Percentiles rank a stretch among this genome's conserved stretches.
These are phyloP conservation scores for Nidularia pulvinata DNA, from an alignment of 768 basidiomycete species.

Conservation along the genomic window DNA sequence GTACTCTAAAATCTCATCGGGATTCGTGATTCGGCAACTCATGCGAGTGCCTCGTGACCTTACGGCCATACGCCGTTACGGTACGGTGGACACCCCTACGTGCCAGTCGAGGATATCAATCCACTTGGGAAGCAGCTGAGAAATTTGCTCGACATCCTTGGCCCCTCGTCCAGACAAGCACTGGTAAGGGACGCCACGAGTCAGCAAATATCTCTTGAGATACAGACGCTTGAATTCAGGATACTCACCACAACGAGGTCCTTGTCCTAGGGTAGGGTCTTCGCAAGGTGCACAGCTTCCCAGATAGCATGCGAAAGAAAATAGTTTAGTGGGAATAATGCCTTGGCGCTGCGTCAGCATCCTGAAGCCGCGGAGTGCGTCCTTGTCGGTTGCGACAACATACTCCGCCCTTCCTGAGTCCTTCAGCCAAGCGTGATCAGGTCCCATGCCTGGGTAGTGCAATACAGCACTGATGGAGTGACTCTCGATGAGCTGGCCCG, in stretches of 20 bases:
- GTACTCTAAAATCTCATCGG: no score
- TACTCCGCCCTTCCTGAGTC: conserved; percentile 95
- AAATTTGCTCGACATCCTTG: conserved; percentile 98
- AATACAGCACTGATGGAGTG: conserved; percentile 97
- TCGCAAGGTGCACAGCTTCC: conserved; percentile 86
- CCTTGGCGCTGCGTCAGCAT: conserved; percentile 92
- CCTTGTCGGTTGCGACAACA: conserved; percentile 89
- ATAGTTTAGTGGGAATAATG: conserved; percentile 84
- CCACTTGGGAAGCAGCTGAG: conserved; percentile 94
- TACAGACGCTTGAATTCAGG: neutral
- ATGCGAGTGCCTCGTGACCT: no score
- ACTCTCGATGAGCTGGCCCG: conserved; percentile 95
- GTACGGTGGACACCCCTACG: no score
- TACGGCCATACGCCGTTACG: no score
- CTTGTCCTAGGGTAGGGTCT: conserved; percentile 77
- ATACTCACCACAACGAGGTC: conserved; percentile 88
- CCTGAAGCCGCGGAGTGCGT: conserved; percentile 91
- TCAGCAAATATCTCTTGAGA: neutral
- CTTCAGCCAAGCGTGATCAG: conserved; percentile 98
- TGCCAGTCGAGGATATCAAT: conserved; percentile 95
- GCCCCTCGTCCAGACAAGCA: conserved; percentile 96
- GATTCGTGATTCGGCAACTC: no score
- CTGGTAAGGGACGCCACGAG: conserved; percentile 29
- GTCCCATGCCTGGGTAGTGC: conserved; percentile 97
- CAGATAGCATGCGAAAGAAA: conserved; percentile 84